Conservation (phyloP, 1,139 yeast species). For the Debaryomycetaceae sp. region DNA sequence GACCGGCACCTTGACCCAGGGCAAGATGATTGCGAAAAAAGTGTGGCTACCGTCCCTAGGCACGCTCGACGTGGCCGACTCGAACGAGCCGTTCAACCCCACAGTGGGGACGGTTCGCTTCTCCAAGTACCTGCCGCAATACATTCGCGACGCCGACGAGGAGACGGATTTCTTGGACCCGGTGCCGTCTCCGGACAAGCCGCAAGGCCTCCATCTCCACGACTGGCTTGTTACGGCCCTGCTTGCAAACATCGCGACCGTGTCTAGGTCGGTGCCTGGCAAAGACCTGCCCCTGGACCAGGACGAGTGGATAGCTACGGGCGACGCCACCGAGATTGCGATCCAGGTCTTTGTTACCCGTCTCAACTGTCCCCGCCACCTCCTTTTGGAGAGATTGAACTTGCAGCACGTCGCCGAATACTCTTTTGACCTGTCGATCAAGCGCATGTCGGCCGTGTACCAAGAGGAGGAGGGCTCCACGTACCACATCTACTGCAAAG, state of each 20-base stretch:
- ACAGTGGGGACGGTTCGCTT: conserved; percentile 18
- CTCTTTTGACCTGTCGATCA: conserved; percentile 28
- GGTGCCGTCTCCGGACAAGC: conserved; percentile 5
- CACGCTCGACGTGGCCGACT: conserved; percentile 19
- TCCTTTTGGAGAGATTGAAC: conserved; percentile 4
- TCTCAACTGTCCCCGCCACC: conserved; percentile 13
- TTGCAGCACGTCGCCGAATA: conserved; percentile 17
- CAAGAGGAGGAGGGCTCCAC: conserved; percentile 8
- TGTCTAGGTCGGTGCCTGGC: conserved; percentile 13
- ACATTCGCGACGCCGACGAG: conserved; percentile 19
- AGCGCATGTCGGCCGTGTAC: conserved; percentile 39
- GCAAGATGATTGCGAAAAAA: conserved; percentile 35
- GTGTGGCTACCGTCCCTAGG: conserved; percentile 27
- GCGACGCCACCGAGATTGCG: conserved; percentile 30
- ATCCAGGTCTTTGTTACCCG: conserved; percentile 23
- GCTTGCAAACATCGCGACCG: conserved; percentile 24
- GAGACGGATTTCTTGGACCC: conserved; percentile 15
- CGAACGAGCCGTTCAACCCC: conserved; percentile 34
- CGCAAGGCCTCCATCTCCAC: conserved; percentile 3
- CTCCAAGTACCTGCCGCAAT: conserved; percentile 13
- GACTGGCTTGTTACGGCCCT: conserved; percentile 22
- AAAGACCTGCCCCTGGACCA: conserved; percentile 18
- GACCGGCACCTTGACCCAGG: conserved; percentile 44
- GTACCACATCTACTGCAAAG: conserved; percentile 33
- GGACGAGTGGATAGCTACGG: conserved; percentile 24